phyloP scores from a whole-genome alignment of 176 grass and related monocot genomes.

The Puccinellia tenuiflora region DNA sequence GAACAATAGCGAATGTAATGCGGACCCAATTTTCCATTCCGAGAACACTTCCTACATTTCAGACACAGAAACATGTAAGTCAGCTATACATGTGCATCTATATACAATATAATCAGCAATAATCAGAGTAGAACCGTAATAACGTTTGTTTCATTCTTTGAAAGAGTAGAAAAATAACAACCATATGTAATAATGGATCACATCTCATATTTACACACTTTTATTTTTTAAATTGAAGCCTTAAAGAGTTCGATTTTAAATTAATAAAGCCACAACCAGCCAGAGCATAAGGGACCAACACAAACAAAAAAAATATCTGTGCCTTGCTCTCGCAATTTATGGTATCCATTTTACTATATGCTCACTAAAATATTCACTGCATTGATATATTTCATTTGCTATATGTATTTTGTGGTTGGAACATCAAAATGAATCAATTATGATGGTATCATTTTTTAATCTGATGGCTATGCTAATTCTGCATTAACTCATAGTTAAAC shows the following conservation, averaged over 20 bases:
- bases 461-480: background rate
- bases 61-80: background rate
- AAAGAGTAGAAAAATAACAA: background rate
- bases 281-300: too few relatives aligned
- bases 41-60: constrained; percentile 33
- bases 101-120: too few relatives aligned
- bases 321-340: background rate
- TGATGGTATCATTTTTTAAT: background rate
- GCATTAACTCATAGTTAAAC: background rate
- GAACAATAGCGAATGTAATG: constrained; percentile 44
- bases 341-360: background rate
- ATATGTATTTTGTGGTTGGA: background rate
- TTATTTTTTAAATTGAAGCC: too few relatives aligned
- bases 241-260: too few relatives aligned
- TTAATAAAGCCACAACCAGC: too few relatives aligned
- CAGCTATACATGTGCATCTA: background rate
- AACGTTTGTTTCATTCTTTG: background rate
- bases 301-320: too few relatives aligned
- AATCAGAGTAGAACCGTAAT: background rate
- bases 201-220: too few relatives aligned
- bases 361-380: background rate
- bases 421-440: background rate
- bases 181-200: background rate
- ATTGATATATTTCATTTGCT: background rate
- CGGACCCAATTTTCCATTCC: constrained; percentile 51